Conservation (phyloP, 2,329 filamentous ascomycete species). For the Calycina herbarum region DNA sequence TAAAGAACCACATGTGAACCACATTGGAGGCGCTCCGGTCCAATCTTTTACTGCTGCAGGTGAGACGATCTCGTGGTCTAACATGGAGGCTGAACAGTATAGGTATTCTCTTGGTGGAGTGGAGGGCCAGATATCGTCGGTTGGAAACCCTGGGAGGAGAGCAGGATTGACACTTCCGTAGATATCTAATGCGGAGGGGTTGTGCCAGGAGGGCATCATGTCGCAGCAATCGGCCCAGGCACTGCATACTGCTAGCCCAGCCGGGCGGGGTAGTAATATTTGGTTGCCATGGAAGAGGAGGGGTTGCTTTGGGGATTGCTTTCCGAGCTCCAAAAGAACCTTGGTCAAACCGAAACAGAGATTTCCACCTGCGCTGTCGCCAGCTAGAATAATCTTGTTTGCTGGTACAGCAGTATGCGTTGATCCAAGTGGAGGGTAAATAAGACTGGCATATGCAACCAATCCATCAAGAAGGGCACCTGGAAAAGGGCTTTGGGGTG, state of each 20-base stretch:
- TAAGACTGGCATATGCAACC: conserved; percentile 7
- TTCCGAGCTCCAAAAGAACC: not conserved
- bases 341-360: not conserved
- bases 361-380: conserved; percentile 3
- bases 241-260: not conserved
- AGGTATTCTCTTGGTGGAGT: not conserved
- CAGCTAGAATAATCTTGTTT: not conserved
- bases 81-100: conserved; percentile 3
- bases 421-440: not conserved
- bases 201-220: conserved; percentile 6
- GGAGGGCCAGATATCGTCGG: conserved; percentile 6
- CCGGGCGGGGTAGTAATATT: not conserved
- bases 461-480: conserved; percentile 1
- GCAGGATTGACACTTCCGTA: not conserved
- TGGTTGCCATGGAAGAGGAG: not conserved
- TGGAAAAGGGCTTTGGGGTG: conserved; percentile 6
- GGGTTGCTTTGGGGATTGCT: not conserved
- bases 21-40: conserved; percentile 11
- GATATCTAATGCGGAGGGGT: not conserved
- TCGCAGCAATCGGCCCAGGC: not conserved
- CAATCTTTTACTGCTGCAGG: conserved; percentile 6
- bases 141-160: not conserved
- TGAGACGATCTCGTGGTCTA: conserved; percentile 5
- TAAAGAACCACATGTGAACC: conserved; percentile 2
- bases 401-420: not conserved